Evolutionary conservation across 495 filamentous ascomycete species (phyloP).

Genomic region (Articulospora tetracladia): DNA sequence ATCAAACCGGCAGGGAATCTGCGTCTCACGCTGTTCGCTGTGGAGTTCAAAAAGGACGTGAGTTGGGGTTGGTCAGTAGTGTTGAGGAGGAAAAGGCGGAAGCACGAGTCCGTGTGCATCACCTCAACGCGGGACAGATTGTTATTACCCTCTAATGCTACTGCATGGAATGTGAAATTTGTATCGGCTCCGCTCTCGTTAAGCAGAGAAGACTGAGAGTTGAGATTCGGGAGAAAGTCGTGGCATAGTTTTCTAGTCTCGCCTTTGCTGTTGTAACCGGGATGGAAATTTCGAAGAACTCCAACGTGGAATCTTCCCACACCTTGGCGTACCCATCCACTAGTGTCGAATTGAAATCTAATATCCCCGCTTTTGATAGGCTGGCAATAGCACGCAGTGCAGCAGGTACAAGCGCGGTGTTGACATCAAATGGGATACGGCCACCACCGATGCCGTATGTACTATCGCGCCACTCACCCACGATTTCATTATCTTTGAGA

Average conservation of each 20-base stretch:
- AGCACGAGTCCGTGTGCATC: constrained; percentile 63
- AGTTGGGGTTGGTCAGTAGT: constrained; percentile 54
- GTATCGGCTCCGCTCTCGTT: constrained; percentile 36
- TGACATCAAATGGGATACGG: constrained; percentile 62
- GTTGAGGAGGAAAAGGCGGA: constrained; percentile 60
- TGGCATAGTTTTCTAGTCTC: constrained; percentile 46
- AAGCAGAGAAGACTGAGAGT: constrained; percentile 37
- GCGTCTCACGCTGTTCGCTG: constrained; percentile 49
- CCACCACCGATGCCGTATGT: constrained; percentile 58
- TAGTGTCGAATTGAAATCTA: constrained; percentile 29
- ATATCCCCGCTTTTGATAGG: constrained; percentile 46
- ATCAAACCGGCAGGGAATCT: constrained; percentile 58
- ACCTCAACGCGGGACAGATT: constrained; percentile 48
- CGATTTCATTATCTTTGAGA: constrained; percentile 49
- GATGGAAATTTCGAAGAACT: constrained; percentile 52
- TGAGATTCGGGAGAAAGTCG: constrained; percentile 33
- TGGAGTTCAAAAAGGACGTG: constrained; percentile 49
- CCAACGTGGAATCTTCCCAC: constrained; percentile 60
- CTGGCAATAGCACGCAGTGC: constrained; percentile 53
- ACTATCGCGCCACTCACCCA: constrained; percentile 63
- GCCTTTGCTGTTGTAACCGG: constrained; percentile 36
- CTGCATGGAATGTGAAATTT: constrained; percentile 49
- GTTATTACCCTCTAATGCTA: constrained; percentile 51
- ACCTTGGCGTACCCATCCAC: constrained; percentile 50
- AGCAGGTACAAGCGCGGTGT: constrained; percentile 59